A percentile compares a stretch with the other conserved stretches of the same genome.
Evolutionary conservation across 768 basidiomycete species (phyloP).

Genomic region (Auricularia sp.): DNA sequence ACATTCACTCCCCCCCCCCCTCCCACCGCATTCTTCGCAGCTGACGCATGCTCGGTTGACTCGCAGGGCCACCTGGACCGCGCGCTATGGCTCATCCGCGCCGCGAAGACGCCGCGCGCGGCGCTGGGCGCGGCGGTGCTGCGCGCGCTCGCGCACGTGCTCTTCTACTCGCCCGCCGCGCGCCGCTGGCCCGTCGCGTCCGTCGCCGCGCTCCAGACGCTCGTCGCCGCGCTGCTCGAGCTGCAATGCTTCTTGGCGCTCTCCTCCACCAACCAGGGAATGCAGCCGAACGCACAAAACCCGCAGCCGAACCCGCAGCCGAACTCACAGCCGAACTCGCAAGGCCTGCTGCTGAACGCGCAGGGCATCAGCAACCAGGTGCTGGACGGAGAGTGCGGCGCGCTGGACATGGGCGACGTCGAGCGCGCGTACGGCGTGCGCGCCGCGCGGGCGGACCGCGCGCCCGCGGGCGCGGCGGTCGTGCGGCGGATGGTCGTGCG

Average conservation of each 20-base stretch:
- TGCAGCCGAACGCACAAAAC: too few relatives aligned
- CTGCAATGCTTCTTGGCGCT: slow-evolving; percentile 20
- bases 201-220: neutral
- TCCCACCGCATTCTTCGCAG: neutral
- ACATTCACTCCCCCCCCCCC: too few relatives aligned
- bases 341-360: slow-evolving; percentile 13
- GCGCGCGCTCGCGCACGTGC: slow-evolving; percentile 34
- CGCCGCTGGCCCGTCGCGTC: slow-evolving; percentile 19
- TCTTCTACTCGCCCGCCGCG: slow-evolving; percentile 32
- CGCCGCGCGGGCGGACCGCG: neutral
- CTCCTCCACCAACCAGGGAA: too few relatives aligned
- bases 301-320: too few relatives aligned
- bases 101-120: slow-evolving; percentile 35
- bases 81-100: slow-evolving; percentile 62
- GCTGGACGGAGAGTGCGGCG: slow-evolving; percentile 37
- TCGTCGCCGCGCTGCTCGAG: neutral
- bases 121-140: slow-evolving; percentile 40
- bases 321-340: too few relatives aligned
- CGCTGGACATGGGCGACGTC: slow-evolving; percentile 34
- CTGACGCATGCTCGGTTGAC: slow-evolving; percentile 2
- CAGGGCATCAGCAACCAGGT: slow-evolving; percentile 13
- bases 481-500: neutral
- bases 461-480: neutral
- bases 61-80: slow-evolving; percentile 42
- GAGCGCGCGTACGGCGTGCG: slow-evolving; percentile 39